Evolutionary conservation across 257 asterid genomes (phyloP).

Genomic region (Nicotiana sylvestris): DNA sequence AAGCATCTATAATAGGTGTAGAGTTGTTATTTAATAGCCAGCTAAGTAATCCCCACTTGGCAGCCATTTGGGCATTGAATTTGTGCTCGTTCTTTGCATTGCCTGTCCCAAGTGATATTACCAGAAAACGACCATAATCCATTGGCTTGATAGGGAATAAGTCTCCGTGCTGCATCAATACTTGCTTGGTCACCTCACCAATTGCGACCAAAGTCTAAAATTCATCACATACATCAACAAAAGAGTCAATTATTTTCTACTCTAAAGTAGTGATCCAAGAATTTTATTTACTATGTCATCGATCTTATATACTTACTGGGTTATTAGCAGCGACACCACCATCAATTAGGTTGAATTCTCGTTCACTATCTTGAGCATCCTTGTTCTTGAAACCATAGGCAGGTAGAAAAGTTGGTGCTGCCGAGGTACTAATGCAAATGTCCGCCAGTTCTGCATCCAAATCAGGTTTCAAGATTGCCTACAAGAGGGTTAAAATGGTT

Average conservation of each 20-base stretch:
- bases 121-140: conserved; percentile 44
- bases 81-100: conserved; percentile 29
- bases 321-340: conserved; percentile 65
- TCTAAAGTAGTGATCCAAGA: background rate
- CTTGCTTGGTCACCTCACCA: conserved; percentile 40
- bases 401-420: conserved; percentile 58
- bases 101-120: conserved; percentile 62
- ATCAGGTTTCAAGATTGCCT: conserved; percentile 10
- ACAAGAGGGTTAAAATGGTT: background rate
- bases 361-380: conserved; percentile 21
- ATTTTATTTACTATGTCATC: background rate
- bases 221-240: background rate
- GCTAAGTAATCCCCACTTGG: conserved; percentile 53
- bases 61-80: conserved; percentile 35
- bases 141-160: conserved; percentile 34
- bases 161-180: conserved; percentile 26
- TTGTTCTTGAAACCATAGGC: conserved; percentile 43
- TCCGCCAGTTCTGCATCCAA: conserved; percentile 51
- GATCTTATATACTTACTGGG: conserved; percentile 36
- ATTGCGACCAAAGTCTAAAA: conserved; percentile 52
- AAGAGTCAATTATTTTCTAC: background rate
- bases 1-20: conserved; percentile 36
- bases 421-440: conserved; percentile 56
- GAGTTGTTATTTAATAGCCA: conserved; percentile 37
- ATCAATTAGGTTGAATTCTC: conserved; percentile 51